Conservation (phyloP, 2,329 filamentous ascomycete species). For the Phialophora verrucosa region DNA sequence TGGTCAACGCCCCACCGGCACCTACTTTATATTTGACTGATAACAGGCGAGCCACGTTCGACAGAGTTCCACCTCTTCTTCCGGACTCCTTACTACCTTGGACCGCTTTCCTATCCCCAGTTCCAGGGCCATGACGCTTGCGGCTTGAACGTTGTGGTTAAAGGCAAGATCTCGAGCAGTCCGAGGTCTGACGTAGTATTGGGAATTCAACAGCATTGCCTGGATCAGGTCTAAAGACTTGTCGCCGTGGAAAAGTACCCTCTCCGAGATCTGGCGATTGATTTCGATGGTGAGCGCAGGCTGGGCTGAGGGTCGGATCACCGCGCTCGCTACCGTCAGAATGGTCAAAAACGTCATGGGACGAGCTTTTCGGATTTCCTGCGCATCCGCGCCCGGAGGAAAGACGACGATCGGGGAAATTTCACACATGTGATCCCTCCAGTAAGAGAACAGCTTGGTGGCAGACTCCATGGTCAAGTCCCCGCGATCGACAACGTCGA, state of each 20-base stretch:
- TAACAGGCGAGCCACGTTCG: conserved; percentile 67
- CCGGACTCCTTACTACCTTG: conserved; percentile 47
- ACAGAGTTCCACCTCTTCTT: conserved; percentile 61
- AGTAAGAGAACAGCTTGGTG: conserved; percentile 60
- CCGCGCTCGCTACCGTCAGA: conserved; percentile 59
- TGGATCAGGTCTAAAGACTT: conserved; percentile 87
- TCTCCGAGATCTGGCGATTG: conserved; percentile 74
- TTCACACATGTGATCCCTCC: conserved; percentile 58
- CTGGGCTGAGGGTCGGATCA: conserved; percentile 61
- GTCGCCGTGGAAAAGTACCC: conserved; percentile 73
- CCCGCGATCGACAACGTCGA: conserved; percentile 56
- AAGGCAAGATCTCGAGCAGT: conserved; percentile 85
- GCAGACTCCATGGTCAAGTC: conserved; percentile 60
- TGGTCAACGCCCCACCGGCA: conserved; percentile 22
- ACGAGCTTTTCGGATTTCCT: conserved; percentile 61
- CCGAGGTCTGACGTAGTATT: conserved; percentile 85
- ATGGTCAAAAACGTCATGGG: conserved; percentile 65
- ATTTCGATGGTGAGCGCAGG: conserved; percentile 69
- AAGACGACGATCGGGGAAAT: conserved; percentile 65
- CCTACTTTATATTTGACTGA: conserved; percentile 56
- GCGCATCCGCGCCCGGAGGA: conserved; percentile 57
- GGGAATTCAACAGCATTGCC: conserved; percentile 71
- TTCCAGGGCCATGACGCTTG: conserved; percentile 80
- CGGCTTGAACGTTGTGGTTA: conserved; percentile 82
- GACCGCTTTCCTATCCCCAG: conserved; percentile 71